phyloP scores from a whole-genome alignment of 257 asterid genomes.

The Nicotiana sylvestris region DNA sequence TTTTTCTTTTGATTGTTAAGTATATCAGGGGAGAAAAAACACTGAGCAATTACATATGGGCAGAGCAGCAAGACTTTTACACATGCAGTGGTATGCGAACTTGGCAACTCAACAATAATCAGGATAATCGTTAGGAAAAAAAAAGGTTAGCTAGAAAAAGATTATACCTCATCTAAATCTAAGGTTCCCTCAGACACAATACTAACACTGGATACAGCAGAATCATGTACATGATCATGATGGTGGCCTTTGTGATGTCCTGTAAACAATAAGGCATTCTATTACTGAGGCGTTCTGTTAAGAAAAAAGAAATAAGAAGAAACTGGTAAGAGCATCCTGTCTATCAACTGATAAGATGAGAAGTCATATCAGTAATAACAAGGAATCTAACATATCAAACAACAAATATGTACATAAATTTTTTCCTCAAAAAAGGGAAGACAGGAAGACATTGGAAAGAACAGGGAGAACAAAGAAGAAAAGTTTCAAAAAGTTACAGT shows the following conservation, averaged over 20 bases:
- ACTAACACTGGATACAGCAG: constrained; percentile 88
- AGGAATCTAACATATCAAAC: not conserved
- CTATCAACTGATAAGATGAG: not conserved
- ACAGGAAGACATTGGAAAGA: not conserved
- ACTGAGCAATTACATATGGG: not conserved
- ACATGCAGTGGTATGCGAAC: not conserved
- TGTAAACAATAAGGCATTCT: constrained; percentile 16
- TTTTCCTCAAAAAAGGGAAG: not conserved
- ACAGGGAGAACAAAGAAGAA: not conserved
- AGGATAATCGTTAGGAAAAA: not conserved
- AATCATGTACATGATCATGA: constrained; percentile 73
- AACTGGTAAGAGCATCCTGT: not conserved
- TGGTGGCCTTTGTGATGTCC: constrained; percentile 70
- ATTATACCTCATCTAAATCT: constrained; percentile 83
- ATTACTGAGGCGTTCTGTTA: not conserved
- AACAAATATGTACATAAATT: not conserved
- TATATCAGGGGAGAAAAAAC: no score
- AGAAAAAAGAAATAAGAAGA: not conserved
- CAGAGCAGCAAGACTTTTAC: not conserved
- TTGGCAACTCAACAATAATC: not conserved
- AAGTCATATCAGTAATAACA: not conserved
- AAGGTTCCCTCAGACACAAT: constrained; percentile 85
- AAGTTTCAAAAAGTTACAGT: constrained; percentile 2
- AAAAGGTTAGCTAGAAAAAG: not conserved
- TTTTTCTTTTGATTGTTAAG: no score